Evolutionary conservation across 2,329 filamentous ascomycete genomes (phyloP), one percentile per base, ranked within the genome.

Genomic region (Aquanectria penicillioides): DNA sequence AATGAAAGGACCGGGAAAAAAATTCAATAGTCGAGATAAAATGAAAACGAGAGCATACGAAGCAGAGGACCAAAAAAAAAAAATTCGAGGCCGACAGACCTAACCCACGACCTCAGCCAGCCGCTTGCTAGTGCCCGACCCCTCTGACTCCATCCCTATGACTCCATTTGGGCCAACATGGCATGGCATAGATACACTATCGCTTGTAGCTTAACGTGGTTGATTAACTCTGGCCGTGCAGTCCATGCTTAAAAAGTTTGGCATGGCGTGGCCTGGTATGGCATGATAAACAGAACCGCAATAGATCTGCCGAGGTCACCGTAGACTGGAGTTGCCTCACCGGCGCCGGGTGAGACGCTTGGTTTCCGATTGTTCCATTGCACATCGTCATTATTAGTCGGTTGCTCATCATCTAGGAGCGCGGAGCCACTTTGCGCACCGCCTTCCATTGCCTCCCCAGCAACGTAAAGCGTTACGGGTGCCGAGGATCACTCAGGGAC

Each of bases 351-450:
- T 31, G 43, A 41, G 26, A 48, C 41, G 47, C 54, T 59, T 59
- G 33, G 37, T 47, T 38, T 52, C 46, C 26, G 23, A 37, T 25
- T 47, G 50, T 54, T 54, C 33, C 41, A 50, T 31, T 43, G 41
- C 44, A 34, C 54, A 64, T 65, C 66, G 66, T 69, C 66, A 69
- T 69, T 66, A 63, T 69, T 66, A 52, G 55, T 46, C 51, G 43
- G 59, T 53, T 69, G 63, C 66, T 69, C 64, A 68, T 68, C 63
- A 69, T 65, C 51, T 60, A 63, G 29, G 18, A 33, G 31, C 26
- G 20, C 48, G 48, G 38, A 48, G 47, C 48, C 53, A n/a, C 41
- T 40, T 40, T 15, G 22, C 48, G 34, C 48, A 52, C 41, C 43
- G 33, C 43, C 34, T 41, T 58, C 48, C 40, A 37, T 53, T 37